Evolutionary conservation across 2,329 filamentous ascomycete species (phyloP), one percentile per base, ranked within the genome.

Genomic region (Monascus ruber): DNA sequence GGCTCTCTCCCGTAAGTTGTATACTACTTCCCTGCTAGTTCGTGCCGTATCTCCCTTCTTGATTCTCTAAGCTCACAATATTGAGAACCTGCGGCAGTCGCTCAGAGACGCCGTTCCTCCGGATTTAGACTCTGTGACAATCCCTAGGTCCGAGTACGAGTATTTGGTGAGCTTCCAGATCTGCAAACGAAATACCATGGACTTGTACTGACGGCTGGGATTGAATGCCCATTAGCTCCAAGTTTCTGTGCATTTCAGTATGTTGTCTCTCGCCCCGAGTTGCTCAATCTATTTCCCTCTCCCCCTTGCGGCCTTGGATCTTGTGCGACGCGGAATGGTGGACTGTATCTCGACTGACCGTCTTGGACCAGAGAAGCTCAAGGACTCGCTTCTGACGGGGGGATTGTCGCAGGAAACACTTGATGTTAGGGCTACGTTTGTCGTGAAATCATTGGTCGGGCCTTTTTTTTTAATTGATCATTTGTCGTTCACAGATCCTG

Each of bases 121-220:
- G 10, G 47, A 53, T 41, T 38, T 60, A 31, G 54, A 59, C 24
- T 64, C 63, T 44, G 65, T 83, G 35, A 72, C 68, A 41, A 72
- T 85, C 39, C 64, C 73, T 31, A 76, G 70, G 51, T 56, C 62
- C 36, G 78, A 86, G 52, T 76, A 85, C 59, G 71, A 79, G 36
- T 59, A 58, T 36, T 66, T 86, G 43, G 67, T 78, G 48, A 58
- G 70, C 41, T 46, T 50, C 39, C 27, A 6, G 27, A 24, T 45
- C 26, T 42, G 40, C 34, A 7, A n/a, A 10, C 17, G 5, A 7
- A 32, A 24, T 6, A 24, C 24, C 27, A 24, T 2, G 10, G 25
- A 26, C 28, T 5, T 6, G 5, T 17, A n/a, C 37, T 28, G 10
- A 39, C 5, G 33, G 5, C 7, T 24, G 11, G 24, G 24, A 6